Base-by-base conservation (phyloP, 2,329 filamentous ascomycete genomes). In the Clarireedia monteithiana region DNA sequence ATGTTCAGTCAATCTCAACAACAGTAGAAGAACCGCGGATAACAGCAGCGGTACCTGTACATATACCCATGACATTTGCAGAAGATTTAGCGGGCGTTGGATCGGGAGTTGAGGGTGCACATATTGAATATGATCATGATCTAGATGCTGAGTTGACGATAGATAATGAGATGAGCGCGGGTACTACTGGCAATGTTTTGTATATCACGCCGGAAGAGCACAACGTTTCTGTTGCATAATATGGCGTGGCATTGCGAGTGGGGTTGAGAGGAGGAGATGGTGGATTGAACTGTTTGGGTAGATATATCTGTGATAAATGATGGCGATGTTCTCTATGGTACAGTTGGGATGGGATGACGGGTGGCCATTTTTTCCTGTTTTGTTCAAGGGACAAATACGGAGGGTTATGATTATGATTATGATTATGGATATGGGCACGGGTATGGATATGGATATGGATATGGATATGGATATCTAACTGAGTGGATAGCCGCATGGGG, bases 111-210 rank as follows among this genome's bases (percentile, higher is more conserved):
- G 64, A 64, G n/a, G 58, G 55, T 45, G 59, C 50, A 47, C 48
- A 63, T 54, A 53, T 24, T 38, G 49, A 56, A 20, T 56, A 56
- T 56, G 53, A 55, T 34, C 55, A 59, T 12, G 57, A 45, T 57
- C 49, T 65, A 57, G 62, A 66, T 59, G 63, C 63, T 54, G 62
- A 63, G 50, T 66, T 67, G 46, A 67, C 61, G 62, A 66, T 63
- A 59, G 58, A 54, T 48, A 48, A 55, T 38, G 53, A 55, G 17
- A 46, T 26, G 7, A 30, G 27, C 10, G n/a, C 38, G 38, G 17
- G 38, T 40, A 44, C 27, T 36, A 44, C 34, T 17, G 30, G 26
- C 47, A 48, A 42, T 49, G 52, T 40, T 42, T 54, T 54, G 14
- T 49, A 49, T 54, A 49, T 49, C 34, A 39, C 34, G 7, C 15